Base-by-base conservation (phyloP, 345 rosid species). In the Rubroshorea leprosula region DNA sequence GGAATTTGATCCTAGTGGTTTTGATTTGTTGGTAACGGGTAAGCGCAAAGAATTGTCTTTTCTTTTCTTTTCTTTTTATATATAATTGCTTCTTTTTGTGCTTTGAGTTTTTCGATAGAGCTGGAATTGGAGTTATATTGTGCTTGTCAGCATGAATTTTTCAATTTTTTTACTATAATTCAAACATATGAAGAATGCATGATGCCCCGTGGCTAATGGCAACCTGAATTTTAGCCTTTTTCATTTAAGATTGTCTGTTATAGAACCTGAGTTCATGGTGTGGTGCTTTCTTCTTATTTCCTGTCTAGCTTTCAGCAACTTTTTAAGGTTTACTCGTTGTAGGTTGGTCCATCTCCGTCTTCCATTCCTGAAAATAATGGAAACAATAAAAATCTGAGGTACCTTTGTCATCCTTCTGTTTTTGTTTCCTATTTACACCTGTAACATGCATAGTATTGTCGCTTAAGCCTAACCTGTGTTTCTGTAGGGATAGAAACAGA, bases 321-420 rank as follows among this genome's bases (percentile, higher is more conserved):
- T 62, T 64, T 44, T 44, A 2, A 25, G 14, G 55, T 60, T 57
- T 58, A 46, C 55, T 29, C 60, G 54, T 48, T 54, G 22, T 68
- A 84, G 97, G 92, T 71, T 67, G 65, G 76, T 60, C 54, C 79
- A 27, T 74, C 84, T 22, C 62, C 84, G 58, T 72, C 82, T 61
- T 69, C 85, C 39, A 50, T 70, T 61, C 56, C 84, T 47, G 86
- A 85, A 55, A 69, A 71, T 52, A 77, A 73, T 75, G 92, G 85
- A 39, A 64, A n/a, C n/a, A n/a, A 48, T 54, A 83, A 63, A 73
- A 76, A 57, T 68, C 49, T 62, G 23, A 85, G 97, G 97, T 90
- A 68, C 54, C 10, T 49, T 5, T 49, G 1, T 23, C 38, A 26
- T 2, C 54, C 59, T 10, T 68, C 8, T 24, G 11, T 7, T 47